Conservation (phyloP, 2,329 filamentous ascomycete genomes). For the Trichophyton mentagrophytes region DNA sequence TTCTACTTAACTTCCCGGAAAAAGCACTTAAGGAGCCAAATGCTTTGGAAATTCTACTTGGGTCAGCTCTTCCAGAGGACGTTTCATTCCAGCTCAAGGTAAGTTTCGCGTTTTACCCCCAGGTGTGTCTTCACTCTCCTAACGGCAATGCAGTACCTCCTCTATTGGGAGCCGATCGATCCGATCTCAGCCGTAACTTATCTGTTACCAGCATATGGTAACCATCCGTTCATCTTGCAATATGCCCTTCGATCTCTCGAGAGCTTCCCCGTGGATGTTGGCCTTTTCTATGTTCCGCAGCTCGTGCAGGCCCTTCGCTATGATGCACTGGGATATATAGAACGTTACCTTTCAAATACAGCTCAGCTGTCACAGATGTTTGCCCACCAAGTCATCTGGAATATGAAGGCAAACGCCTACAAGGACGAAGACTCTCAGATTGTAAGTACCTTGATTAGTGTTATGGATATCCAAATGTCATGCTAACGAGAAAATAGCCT, state of each 20-base stretch:
- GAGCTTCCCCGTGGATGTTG: constrained; percentile 88
- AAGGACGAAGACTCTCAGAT: constrained; percentile 89
- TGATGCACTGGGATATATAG: constrained; percentile 84
- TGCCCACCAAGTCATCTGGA: constrained; percentile 99
- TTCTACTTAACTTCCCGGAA: constrained; percentile 71
- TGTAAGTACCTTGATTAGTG: constrained; percentile 37
- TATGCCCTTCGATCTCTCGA: constrained; percentile 94
- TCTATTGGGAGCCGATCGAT: constrained; percentile 88
- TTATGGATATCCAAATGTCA: constrained; percentile 11
- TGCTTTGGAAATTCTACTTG: constrained; percentile 70
- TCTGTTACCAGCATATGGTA: constrained; percentile 80
- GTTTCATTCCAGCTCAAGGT: constrained; percentile 76
- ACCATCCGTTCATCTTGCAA: constrained; percentile 86
- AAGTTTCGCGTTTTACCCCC: constrained; percentile 10
- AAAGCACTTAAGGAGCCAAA: constrained; percentile 71
- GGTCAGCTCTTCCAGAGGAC: constrained; percentile 61
- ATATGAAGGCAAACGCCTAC: constrained; percentile 98
- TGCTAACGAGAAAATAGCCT: constrained; percentile 39
- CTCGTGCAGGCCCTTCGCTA: constrained; percentile 93
- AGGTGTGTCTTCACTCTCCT: neutral
- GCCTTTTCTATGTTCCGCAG: constrained; percentile 98
- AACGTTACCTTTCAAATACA: constrained; percentile 92
- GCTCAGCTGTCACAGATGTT: constrained; percentile 97
- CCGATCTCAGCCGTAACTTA: constrained; percentile 87
- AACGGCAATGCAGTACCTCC: constrained; percentile 50